A percentile compares a stretch with the other conserved stretches of the same genome.
These are phyloP conservation scores for Globisporangium cylindrosporum DNA, from an alignment of 352 stramenopile genomes.

Conservation along the genomic window DNA sequence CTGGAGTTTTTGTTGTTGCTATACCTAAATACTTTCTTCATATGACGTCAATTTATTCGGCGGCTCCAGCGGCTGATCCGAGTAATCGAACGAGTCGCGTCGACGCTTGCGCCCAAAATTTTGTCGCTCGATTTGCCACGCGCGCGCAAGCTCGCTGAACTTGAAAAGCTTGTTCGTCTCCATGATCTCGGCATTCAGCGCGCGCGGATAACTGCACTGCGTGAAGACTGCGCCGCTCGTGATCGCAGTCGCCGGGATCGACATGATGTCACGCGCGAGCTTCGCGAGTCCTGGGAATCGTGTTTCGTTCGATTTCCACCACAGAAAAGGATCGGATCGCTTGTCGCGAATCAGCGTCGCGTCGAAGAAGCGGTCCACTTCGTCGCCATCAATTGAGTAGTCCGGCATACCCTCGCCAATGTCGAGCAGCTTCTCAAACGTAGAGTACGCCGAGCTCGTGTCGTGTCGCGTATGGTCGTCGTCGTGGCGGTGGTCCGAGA, in stretches of 20 bases:
- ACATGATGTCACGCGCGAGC: slow-evolving; percentile 71
- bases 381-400: slow-evolving; percentile 73
- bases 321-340: slow-evolving; percentile 73
- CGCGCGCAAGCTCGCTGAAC: slow-evolving; percentile 65
- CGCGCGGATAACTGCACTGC: slow-evolving; percentile 54
- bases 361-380: slow-evolving; percentile 83
- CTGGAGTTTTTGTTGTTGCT: background rate
- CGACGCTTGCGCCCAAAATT: slow-evolving; percentile 74
- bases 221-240: slow-evolving; percentile 72
- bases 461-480: slow-evolving; percentile 49
- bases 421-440: slow-evolving; percentile 77
- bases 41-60: slow-evolving; percentile 64
- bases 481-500: slow-evolving; percentile 53
- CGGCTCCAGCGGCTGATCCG: slow-evolving; percentile 53
- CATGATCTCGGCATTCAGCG: slow-evolving; percentile 48
- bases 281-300: slow-evolving; percentile 69
- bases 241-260: slow-evolving; percentile 67
- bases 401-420: slow-evolving; percentile 78
- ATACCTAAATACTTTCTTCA: slow-evolving; percentile 87
- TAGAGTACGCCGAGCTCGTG: slow-evolving; percentile 67
- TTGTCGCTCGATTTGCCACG: slow-evolving; percentile 77
- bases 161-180: slow-evolving; percentile 79
- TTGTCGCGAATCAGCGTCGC: slow-evolving; percentile 79
- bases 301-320: slow-evolving; percentile 84
- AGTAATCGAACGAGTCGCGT: slow-evolving; percentile 76